These are phyloP conservation scores for Ceratobasidium theobromae DNA, from an alignment of 1,284 basidiomycete genomes.

Conservation along the genomic window DNA sequence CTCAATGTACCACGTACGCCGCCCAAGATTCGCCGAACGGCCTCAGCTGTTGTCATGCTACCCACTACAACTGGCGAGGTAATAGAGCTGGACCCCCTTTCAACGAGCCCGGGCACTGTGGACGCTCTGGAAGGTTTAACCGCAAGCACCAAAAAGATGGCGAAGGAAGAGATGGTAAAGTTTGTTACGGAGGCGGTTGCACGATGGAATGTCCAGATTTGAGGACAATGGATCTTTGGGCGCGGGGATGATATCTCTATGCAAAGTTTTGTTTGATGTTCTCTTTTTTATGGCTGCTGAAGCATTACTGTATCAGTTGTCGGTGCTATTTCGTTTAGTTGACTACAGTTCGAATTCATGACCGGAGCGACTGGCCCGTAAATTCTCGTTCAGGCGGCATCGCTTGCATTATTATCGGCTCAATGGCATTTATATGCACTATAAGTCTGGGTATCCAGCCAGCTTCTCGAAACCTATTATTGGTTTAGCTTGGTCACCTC, in stretches of 20 bases:
- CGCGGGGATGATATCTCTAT: neutral
- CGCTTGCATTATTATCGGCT: too few species aligned
- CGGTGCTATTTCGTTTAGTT: neutral
- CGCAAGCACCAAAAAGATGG: conserved; percentile 76
- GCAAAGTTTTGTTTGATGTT: neutral
- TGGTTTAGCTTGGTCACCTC: too few species aligned
- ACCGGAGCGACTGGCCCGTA: neutral
- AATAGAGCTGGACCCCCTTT: conserved; percentile 75
- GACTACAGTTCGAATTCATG: neutral
- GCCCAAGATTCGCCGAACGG: conserved; percentile 22
- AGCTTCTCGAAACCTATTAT: too few species aligned
- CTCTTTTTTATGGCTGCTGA: conserved; percentile 9
- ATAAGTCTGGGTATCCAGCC: too few species aligned
- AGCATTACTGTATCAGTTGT: conserved; percentile 16
- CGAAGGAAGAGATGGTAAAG: conserved; percentile 67
- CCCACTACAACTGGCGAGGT: conserved; percentile 72
- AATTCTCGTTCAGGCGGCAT: too few species aligned
- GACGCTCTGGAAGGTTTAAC: conserved; percentile 74
- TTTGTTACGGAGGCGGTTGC: conserved; percentile 68
- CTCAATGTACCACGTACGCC: conserved; percentile 7
- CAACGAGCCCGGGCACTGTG: conserved; percentile 64
- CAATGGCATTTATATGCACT: too few species aligned
- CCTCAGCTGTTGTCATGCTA: conserved; percentile 60
- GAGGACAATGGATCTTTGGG: neutral
- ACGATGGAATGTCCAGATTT: conserved; percentile 56